A percentile compares a stretch with the other conserved stretches of the same genome.
Evolutionary conservation across 2,329 filamentous ascomycete species (phyloP).

Genomic region (Venturia asperata): DNA sequence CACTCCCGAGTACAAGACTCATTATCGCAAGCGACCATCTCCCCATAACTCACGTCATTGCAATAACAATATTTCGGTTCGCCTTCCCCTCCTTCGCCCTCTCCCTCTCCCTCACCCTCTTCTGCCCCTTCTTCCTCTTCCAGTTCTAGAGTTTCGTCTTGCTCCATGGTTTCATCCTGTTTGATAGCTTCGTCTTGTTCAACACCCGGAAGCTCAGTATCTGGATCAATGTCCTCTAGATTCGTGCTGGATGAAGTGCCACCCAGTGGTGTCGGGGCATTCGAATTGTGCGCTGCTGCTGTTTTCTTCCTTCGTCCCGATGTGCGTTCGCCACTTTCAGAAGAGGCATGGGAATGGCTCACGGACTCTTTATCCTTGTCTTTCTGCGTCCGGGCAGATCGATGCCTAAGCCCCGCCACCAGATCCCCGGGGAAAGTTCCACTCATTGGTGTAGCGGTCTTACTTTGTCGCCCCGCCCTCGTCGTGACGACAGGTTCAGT

Average conservation of each 20-base stretch:
- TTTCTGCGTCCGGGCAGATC: constrained; percentile 31
- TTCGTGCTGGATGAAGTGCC: constrained; percentile 8
- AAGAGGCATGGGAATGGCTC: constrained; percentile 32
- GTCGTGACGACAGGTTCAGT: constrained; percentile 23
- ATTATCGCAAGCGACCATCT: constrained; percentile 63
- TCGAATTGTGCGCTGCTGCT: constrained; percentile 8
- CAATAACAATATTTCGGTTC: constrained; percentile 61
- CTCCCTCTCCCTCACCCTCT: constrained; percentile 28
- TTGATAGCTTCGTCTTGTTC: constrained; percentile 55
- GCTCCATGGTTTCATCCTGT: constrained; percentile 27
- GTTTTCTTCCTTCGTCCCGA: constrained; percentile 32
- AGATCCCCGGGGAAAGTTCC: constrained; percentile 37
- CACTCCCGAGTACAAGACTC: constrained; percentile 57
- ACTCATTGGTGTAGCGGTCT: constrained; percentile 42
- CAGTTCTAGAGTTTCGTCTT: constrained; percentile 29
- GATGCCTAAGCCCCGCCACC: constrained; percentile 37
- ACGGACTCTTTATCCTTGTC: constrained; percentile 20
- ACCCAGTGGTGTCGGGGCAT: constrained; percentile 15
- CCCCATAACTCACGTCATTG: constrained; percentile 56
- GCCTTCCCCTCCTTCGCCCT: constrained; percentile 36
- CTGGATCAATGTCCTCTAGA: constrained; percentile 36
- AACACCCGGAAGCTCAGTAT: constrained; percentile 48
- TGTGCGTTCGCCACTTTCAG: constrained; percentile 32
- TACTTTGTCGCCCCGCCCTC: constrained; percentile 38
- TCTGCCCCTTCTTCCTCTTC: constrained; percentile 31